A percentile compares a stretch with the other conserved stretches of the same genome.
Evolutionary conservation across 768 basidiomycete genomes (phyloP).

Genomic region (Bullera alba): DNA sequence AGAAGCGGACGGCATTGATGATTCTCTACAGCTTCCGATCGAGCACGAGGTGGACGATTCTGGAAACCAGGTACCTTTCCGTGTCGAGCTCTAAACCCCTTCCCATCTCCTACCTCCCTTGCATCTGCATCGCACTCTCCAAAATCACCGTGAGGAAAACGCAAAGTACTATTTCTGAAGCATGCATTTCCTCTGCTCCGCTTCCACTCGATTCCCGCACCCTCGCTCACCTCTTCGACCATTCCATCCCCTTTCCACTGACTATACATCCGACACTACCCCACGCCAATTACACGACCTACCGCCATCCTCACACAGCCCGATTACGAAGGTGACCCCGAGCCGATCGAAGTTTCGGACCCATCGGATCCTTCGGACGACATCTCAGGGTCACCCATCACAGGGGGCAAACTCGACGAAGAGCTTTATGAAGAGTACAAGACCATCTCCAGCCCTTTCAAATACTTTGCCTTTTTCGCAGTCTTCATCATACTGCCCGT

Average conservation of each 20-base stretch:
- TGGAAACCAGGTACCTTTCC: slow-evolving; percentile 85
- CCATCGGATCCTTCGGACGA: too few species aligned
- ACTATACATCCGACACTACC: too few species aligned
- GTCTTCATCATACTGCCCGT: slow-evolving; percentile 51
- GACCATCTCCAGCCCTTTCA: slow-evolving; percentile 26
- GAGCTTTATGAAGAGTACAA: slow-evolving; percentile 8
- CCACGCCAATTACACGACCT: too few species aligned
- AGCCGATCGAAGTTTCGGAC: slow-evolving; percentile 8
- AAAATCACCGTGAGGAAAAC: slow-evolving; percentile 1
- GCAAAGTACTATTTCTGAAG: slow-evolving; percentile 13
- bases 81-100: slow-evolving; percentile 74
- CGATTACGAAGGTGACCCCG: slow-evolving; percentile 5
- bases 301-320: neutral
- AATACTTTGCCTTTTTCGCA: slow-evolving; percentile 43
- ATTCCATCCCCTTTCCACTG: too few species aligned
- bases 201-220: too few species aligned
- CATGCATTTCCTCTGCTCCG: slow-evolving; percentile 13
- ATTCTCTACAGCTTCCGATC: slow-evolving; percentile 34
- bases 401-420: slow-evolving; percentile 2
- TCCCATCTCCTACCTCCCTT: neutral
- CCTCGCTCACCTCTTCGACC: too few species aligned
- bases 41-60: slow-evolving; percentile 53
- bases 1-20: neutral
- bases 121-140: neutral
- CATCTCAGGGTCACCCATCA: too few species aligned